Percentiles rank a stretch among this genome's conserved stretches.
Evolutionary conservation across 2,329 filamentous ascomycete genomes (phyloP).

Genomic region (Epichloe sp.): DNA sequence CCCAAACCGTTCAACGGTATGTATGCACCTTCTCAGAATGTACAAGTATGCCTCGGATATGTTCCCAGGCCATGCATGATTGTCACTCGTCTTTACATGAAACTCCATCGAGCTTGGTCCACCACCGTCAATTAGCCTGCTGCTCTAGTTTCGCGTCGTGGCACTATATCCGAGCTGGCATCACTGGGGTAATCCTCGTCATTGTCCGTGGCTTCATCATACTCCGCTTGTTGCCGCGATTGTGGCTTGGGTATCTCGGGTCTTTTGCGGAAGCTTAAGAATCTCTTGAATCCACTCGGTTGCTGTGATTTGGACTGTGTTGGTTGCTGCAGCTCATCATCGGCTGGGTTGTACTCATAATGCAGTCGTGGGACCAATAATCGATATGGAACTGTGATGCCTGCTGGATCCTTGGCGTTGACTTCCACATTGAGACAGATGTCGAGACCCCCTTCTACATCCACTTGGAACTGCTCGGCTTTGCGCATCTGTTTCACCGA

Average conservation of each 20-base stretch:
- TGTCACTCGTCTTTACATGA: too few relatives aligned
- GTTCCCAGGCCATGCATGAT: too few relatives aligned
- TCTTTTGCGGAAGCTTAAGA: conserved; percentile 32
- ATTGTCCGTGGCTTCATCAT: conserved; percentile 14
- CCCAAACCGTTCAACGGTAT: background rate
- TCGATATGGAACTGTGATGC: conserved; percentile 77
- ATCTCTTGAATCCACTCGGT: conserved; percentile 28
- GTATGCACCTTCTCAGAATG: background rate
- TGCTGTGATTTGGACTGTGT: conserved; percentile 14
- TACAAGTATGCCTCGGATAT: too few relatives aligned
- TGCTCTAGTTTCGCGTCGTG: conserved; percentile 1
- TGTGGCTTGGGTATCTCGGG: conserved; percentile 9
- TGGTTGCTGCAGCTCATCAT: conserved; percentile 17
- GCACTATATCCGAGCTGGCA: conserved; percentile 3
- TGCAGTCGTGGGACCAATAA: conserved; percentile 70
- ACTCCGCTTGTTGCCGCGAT: conserved; percentile 8
- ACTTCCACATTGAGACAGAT: conserved; percentile 85
- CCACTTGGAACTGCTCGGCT: conserved; percentile 44
- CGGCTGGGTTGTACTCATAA: conserved; percentile 38
- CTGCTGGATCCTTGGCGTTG: conserved; percentile 69
- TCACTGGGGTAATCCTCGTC: conserved; percentile 9
- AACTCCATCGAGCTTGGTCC: conserved; percentile 1
- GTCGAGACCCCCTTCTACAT: conserved; percentile 74
- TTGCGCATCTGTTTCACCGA: conserved; percentile 47
- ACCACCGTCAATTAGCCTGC: background rate